These are phyloP conservation scores for Mollisiaceae sp. DNA, from an alignment of 2,329 filamentous ascomycete genomes.

Conservation along the genomic window DNA sequence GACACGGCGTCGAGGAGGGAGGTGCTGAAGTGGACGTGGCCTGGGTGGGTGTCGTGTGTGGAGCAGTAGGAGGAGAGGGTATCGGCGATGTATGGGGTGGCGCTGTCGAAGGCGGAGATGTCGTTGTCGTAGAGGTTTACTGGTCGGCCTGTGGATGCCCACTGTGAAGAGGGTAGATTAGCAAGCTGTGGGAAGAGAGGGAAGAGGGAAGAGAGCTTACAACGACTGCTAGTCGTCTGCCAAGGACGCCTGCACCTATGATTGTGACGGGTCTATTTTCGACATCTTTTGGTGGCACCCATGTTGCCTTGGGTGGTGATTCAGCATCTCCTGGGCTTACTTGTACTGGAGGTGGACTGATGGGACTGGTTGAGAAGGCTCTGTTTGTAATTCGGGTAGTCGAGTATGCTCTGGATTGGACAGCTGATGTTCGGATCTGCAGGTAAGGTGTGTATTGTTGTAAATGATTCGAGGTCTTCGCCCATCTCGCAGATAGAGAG, in stretches of 20 bases:
- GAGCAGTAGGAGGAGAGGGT: constrained; percentile 38
- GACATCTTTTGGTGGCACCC: constrained; percentile 20
- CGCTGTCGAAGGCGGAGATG: constrained; percentile 44
- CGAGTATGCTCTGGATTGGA: constrained; percentile 3
- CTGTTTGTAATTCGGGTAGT: neutral
- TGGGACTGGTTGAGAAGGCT: neutral
- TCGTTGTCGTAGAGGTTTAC: constrained; percentile 51
- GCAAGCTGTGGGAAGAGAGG: neutral
- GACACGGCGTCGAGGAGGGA: constrained; percentile 33
- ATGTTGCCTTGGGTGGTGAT: neutral
- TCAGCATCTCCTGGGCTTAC: neutral
- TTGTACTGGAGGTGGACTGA: neutral
- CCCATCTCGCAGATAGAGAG: constrained; percentile 3
- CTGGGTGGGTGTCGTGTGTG: constrained; percentile 21
- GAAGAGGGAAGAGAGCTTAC: neutral
- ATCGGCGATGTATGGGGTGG: constrained; percentile 47
- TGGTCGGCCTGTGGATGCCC: constrained; percentile 46
- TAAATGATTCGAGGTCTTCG: neutral
- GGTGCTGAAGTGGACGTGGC: constrained; percentile 25
- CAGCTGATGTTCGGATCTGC: neutral
- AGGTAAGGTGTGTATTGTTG: neutral
- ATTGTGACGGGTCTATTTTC: constrained; percentile 43
- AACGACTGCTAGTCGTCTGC: constrained; percentile 47
- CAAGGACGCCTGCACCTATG: constrained; percentile 50
- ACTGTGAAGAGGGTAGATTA: neutral